phyloP scores from a whole-genome alignment of 2,329 filamentous ascomycete species.

The Cercospora citrullina region DNA sequence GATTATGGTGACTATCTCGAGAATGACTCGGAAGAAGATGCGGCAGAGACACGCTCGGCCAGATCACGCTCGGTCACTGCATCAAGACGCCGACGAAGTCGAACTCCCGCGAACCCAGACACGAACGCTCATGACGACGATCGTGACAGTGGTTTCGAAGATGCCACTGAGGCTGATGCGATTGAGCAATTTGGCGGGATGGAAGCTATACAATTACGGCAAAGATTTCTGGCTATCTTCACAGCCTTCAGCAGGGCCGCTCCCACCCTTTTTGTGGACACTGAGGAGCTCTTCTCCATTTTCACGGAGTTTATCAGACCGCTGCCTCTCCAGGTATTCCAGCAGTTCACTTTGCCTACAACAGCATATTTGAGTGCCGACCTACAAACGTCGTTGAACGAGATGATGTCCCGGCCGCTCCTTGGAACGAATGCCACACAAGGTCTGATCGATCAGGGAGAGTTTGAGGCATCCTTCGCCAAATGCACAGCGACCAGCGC shows the following conservation, averaged over 20 bases:
- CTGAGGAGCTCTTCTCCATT: constrained; percentile 60
- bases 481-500: constrained; percentile 64
- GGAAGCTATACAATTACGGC: constrained; percentile 62
- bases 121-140: constrained; percentile 13
- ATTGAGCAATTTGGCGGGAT: constrained; percentile 39
- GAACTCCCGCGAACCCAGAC: constrained; percentile 1
- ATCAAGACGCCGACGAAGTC: constrained; percentile 10
- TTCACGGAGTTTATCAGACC: constrained; percentile 59
- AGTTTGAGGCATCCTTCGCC: constrained; percentile 63
- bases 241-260: constrained; percentile 36
- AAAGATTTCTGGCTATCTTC: constrained; percentile 61
- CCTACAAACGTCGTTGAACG: constrained; percentile 54
- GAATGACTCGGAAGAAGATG: constrained; percentile 32
- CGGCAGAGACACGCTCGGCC: constrained; percentile 15
- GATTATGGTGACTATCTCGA: constrained; percentile 42
- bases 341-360: constrained; percentile 55
- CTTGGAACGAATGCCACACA: constrained; percentile 47
- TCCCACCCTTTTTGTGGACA: constrained; percentile 48
- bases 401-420: constrained; percentile 54
- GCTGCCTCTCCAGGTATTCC: constrained; percentile 60
- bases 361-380: constrained; percentile 37
- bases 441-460: constrained; percentile 49
- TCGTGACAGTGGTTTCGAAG: constrained; percentile 8
- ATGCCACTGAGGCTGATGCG: neutral
- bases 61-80: constrained; percentile 22